phyloP scores from a whole-genome alignment of 148 eudicot species.

The Rhododendron ovatum region DNA sequence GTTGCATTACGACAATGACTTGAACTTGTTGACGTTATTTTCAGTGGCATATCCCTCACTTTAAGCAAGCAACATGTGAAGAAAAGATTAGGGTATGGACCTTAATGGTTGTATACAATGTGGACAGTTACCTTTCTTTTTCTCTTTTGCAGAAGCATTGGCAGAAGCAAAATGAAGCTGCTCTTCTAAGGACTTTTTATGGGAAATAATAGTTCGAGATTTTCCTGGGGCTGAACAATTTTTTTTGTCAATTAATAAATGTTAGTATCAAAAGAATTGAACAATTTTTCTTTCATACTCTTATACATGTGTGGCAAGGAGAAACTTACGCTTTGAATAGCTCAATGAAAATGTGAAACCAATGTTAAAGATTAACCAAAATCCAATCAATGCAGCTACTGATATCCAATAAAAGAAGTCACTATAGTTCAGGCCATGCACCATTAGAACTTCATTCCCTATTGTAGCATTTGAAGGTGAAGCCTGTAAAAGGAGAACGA shows the following conservation, averaged over 20 bases:
- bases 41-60: not conserved
- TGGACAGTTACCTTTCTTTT: not conserved
- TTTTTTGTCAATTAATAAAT: not conserved
- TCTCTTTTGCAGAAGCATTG: not conserved
- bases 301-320: not conserved
- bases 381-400: constrained; percentile 31
- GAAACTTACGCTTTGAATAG: constrained; percentile 29
- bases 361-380: constrained; percentile 24
- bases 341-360: constrained; percentile 36
- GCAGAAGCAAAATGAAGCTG: not conserved
- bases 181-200: not conserved
- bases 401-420: constrained; percentile 41
- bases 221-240: constrained; percentile 25
- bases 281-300: not conserved
- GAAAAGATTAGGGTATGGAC: not conserved
- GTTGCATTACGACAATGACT: not conserved
- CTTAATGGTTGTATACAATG: not conserved
- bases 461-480: constrained; percentile 10
- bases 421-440: constrained; percentile 32
- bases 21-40: not conserved
- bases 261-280: not conserved
- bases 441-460: constrained; percentile 24
- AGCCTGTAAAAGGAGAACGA: not conserved
- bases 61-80: not conserved
- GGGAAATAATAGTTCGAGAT: constrained; percentile 36